Evolutionary conservation across 2,329 filamentous ascomycete species (phyloP).

Genomic region (Fusarium setosum): DNA sequence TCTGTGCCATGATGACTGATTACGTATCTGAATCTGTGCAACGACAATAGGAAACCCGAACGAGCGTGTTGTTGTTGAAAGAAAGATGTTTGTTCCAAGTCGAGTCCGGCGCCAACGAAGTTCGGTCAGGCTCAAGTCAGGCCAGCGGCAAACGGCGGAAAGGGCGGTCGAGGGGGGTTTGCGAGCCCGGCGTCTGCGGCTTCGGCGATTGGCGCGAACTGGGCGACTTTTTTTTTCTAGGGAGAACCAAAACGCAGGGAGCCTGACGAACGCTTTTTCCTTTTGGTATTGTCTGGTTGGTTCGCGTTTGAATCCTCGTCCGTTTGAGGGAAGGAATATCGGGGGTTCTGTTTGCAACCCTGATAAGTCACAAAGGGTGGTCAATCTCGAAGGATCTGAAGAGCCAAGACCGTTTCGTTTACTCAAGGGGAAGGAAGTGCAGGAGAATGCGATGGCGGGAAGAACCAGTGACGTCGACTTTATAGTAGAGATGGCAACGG

Average conservation of each 20-base stretch:
- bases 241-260: no score
- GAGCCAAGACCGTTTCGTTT: background rate
- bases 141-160: constrained; percentile 37
- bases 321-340: no score
- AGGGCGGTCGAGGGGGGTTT: constrained; percentile 42
- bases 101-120: constrained; percentile 5
- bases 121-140: constrained; percentile 39
- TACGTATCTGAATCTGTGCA: background rate
- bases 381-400: background rate
- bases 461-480: no score
- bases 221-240: constrained; percentile 1
- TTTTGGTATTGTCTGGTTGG: no score
- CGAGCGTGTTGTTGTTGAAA: constrained; percentile 6
- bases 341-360: background rate
- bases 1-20: constrained; percentile 61
- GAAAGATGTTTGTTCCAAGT: constrained; percentile 13
- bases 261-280: no score
- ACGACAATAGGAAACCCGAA: background rate
- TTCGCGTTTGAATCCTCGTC: no score
- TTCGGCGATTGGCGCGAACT: constrained; percentile 27
- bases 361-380: background rate
- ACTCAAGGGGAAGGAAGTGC: no score
- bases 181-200: constrained; percentile 27
- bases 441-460: no score
- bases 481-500: background rate